Evolutionary conservation across 768 basidiomycete genomes (phyloP).

Genomic region (Naganishia friedmannii): DNA sequence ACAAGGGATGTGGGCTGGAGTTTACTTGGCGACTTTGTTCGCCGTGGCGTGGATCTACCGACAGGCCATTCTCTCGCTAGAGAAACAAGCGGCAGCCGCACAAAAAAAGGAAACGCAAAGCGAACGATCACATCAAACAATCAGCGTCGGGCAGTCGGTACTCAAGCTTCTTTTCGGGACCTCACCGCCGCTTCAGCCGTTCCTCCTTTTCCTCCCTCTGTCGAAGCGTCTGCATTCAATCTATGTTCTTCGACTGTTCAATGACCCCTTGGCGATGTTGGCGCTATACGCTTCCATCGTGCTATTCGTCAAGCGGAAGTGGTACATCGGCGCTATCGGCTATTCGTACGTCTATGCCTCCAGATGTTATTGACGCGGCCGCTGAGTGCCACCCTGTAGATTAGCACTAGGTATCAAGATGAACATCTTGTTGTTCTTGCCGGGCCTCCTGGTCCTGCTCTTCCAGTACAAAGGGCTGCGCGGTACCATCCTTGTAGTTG

Average conservation of each 20-base stretch:
- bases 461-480: slow-evolving; percentile 60
- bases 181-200: slow-evolving; percentile 33
- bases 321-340: slow-evolving; percentile 59
- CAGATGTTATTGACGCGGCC: background rate
- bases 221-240: slow-evolving; percentile 95
- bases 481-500: slow-evolving; percentile 33
- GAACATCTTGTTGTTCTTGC: slow-evolving; percentile 85
- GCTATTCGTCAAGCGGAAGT: slow-evolving; percentile 62
- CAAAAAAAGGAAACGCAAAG: slow-evolving; percentile 59
- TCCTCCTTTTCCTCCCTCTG: slow-evolving; percentile 62
- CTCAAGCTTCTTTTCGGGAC: slow-evolving; percentile 28
- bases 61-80: background rate
- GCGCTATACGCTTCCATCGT: slow-evolving; percentile 60
- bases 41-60: slow-evolving; percentile 69
- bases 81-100: slow-evolving; percentile 39
- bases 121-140: slow-evolving; percentile 61
- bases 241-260: slow-evolving; percentile 85
- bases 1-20: slow-evolving; percentile 64
- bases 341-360: slow-evolving; percentile 36
- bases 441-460: slow-evolving; percentile 76
- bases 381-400: slow-evolving; percentile 52
- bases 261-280: slow-evolving; percentile 75
- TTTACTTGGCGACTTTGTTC: slow-evolving; percentile 69
- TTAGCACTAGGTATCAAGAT: slow-evolving; percentile 88
- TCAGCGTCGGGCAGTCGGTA: background rate